These are phyloP conservation scores for Lodderomyces metapsilosis DNA, from an alignment of 1,139 yeast genomes.

Conservation along the genomic window DNA sequence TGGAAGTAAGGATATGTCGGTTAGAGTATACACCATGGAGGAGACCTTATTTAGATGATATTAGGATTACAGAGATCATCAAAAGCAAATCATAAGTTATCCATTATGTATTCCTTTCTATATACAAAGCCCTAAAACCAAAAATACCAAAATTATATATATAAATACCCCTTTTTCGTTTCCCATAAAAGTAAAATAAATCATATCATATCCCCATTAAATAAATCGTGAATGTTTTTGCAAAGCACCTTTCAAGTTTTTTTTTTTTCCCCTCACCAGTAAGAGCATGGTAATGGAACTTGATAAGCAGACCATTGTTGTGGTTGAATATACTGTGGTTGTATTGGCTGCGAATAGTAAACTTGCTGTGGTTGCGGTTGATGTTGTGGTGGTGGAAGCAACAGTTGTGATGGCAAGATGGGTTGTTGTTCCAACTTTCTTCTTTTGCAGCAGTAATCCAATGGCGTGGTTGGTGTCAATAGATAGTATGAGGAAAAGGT, in stretches of 20 bases:
- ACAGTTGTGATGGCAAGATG: slow-evolving; percentile 1
- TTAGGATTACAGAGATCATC: too few species aligned
- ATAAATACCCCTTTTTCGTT: too few species aligned
- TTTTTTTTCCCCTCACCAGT: too few species aligned
- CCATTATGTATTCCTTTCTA: too few species aligned
- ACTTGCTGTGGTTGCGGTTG: not conserved
- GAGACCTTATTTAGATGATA: slow-evolving; percentile 5
- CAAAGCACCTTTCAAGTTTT: too few species aligned
- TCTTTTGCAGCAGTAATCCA: slow-evolving; percentile 4
- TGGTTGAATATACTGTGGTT: not conserved
- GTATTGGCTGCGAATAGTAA: not conserved
- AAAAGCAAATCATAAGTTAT: too few species aligned
- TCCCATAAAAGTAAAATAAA: too few species aligned
- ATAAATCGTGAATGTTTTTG: too few species aligned
- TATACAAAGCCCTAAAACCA: too few species aligned
- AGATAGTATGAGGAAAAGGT: slow-evolving; percentile 15
- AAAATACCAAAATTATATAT: too few species aligned
- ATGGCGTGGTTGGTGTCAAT: slow-evolving; percentile 18
- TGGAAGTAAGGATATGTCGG: slow-evolving; percentile 70
- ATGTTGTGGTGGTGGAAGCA: not conserved
- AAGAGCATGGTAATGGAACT: not conserved
- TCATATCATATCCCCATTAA: too few species aligned
- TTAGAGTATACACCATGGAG: slow-evolving; percentile 49
- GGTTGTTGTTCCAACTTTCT: not conserved
- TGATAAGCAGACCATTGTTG: not conserved